phyloP scores from a whole-genome alignment of 148 eudicot genomes.

The Persicaria tinctoria region DNA sequence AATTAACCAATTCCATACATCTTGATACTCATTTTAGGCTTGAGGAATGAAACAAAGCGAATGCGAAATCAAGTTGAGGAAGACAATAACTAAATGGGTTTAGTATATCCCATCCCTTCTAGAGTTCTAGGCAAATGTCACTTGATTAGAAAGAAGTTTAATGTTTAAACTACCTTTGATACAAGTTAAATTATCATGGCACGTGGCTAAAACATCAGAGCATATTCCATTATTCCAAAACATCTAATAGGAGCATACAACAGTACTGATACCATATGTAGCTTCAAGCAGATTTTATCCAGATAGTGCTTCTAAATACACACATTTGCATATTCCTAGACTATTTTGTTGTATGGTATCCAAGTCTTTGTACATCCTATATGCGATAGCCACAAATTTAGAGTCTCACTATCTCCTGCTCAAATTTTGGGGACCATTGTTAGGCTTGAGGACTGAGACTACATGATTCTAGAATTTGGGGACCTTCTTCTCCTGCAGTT shows the following conservation, averaged over 20 bases:
- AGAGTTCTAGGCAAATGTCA: too few species aligned
- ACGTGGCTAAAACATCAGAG: too few species aligned
- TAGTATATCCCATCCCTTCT: neutral
- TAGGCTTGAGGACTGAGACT: neutral
- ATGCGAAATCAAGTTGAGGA: neutral
- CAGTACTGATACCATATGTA: neutral
- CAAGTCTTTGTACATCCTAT: neutral
- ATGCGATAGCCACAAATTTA: neutral
- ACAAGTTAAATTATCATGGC: too few species aligned
- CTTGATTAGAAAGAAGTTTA: too few species aligned
- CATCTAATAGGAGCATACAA: neutral
- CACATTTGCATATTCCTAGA: neutral
- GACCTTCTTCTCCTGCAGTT: too few species aligned
- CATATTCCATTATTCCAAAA: neutral
- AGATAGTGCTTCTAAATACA: neutral
- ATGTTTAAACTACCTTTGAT: too few species aligned
- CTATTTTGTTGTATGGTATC: neutral
- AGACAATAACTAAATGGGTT: neutral
- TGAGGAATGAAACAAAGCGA: neutral
- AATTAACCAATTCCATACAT: neutral
- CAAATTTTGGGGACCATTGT: neutral
- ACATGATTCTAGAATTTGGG: neutral
- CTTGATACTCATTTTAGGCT: neutral
- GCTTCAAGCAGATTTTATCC: neutral
- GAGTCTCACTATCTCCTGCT: neutral